Evolutionary conservation across 1,284 basidiomycete genomes (phyloP).

Genomic region (Malassezia slooffiae): DNA sequence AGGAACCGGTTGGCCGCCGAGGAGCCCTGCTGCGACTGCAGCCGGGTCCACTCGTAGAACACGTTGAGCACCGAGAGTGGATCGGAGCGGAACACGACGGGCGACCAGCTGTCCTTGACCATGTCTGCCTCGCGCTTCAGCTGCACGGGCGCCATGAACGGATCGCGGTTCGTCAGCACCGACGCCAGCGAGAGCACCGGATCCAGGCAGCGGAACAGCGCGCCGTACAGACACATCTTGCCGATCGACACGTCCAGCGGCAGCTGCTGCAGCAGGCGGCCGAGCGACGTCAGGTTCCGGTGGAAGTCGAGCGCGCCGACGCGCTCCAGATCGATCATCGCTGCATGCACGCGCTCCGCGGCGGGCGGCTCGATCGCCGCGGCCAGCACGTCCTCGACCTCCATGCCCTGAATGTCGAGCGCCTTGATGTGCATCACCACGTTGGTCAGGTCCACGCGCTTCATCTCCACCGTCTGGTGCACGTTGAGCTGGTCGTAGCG

Average conservation of each 20-base stretch:
- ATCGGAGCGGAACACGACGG: constrained; percentile 71
- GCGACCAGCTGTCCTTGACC: constrained; percentile 70
- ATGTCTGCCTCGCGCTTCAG: constrained; percentile 51
- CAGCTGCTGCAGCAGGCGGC: constrained; percentile 74
- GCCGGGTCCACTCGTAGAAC: constrained; percentile 62
- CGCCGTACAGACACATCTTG: constrained; percentile 75
- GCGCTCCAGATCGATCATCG: constrained; percentile 70
- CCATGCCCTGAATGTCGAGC: constrained; percentile 77
- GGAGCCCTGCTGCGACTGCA: constrained; percentile 28
- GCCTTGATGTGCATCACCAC: constrained; percentile 77
- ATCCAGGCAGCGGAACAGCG: constrained; percentile 87
- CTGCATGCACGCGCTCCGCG: constrained; percentile 63
- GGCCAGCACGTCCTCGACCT: constrained; percentile 74
- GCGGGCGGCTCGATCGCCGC: constrained; percentile 84
- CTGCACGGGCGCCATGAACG: constrained; percentile 66
- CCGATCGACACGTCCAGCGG: constrained; percentile 84
- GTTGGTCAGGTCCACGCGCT: constrained; percentile 52
- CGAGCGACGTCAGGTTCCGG: constrained; percentile 74
- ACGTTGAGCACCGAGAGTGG: constrained; percentile 68
- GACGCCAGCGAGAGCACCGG: constrained; percentile 79
- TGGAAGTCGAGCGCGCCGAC: constrained; percentile 72
- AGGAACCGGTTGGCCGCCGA: constrained; percentile 64
- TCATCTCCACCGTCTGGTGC: constrained; percentile 92
- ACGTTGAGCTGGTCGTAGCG: constrained; percentile 60
- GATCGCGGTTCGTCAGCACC: constrained; percentile 77